Evolutionary conservation across 305 asterid species (phyloP), one percentile per base, ranked within the genome.

Genomic region (Solanum hybrid): DNA sequence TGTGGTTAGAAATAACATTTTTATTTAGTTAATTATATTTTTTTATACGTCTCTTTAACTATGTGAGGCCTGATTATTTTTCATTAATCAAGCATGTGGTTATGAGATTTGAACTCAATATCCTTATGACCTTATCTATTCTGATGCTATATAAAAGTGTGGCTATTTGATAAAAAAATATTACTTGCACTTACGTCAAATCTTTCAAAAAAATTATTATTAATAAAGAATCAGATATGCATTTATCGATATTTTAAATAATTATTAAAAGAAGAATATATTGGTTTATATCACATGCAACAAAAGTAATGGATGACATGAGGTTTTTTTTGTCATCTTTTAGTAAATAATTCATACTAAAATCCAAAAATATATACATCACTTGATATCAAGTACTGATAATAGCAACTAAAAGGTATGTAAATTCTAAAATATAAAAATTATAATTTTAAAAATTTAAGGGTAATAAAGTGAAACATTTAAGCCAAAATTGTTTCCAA

Each of bases 51-150:
- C 17, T 26, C 10, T 72, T 26, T 56, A 17, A 17, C 1, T 13
- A 72, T 1, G 79, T 13, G 10, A 16, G 5, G 5, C 5, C 0
- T 72, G 22, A 27, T 72, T 27, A 4, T 72, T 12, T 27, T 72
- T 72, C 10, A 16, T 3, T 0, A 7, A 4, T 29, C n/a, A 29
- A 64, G 6, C 1, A 22, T 22, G 5, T n/a, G 29, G 1, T 22
- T 64, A 0, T 8, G 26, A 60, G 24, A 22, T 60, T 60, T 1
- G 27, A 60, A 60, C 27, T 1, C 26, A 7, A 20, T 20, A 0
- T 1, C 26, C 3, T 17, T n/a, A n/a, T n/a, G n/a, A n/a, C n/a
- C n/a, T n/a, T 0, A 20, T 60, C 3, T 60, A 0, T 7, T 60
- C 12, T 60, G 24, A 60, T 60, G 27, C 13, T 64, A 72, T 72